These are phyloP conservation scores for Thielaviopsis ethacetica DNA, from an alignment of 2,329 filamentous ascomycete genomes.

Conservation along the genomic window DNA sequence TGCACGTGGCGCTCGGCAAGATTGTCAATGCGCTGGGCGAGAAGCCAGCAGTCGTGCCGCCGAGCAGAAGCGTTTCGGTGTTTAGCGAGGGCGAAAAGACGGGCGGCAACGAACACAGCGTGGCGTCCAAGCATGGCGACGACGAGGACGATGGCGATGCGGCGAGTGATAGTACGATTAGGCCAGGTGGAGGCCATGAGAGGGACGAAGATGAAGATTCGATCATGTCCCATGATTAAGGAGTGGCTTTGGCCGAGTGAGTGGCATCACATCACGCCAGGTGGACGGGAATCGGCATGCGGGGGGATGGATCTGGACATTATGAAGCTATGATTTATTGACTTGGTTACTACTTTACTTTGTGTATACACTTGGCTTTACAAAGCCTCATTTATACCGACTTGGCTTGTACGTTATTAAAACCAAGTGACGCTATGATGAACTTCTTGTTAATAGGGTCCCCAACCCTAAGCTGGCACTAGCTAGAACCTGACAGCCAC, in stretches of 20 bases:
- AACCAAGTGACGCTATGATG: not conserved
- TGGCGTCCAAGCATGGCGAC: constrained; percentile 1
- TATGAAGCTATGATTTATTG: constrained; percentile 4
- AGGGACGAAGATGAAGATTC: constrained; percentile 3
- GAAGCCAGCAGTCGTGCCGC: constrained; percentile 20
- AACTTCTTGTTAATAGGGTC: not conserved
- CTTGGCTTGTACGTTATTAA: not conserved
- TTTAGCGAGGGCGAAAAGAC: constrained; percentile 2
- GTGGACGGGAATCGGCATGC: too few species aligned
- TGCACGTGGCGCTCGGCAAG: constrained; percentile 50
- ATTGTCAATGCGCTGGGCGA: constrained; percentile 45
- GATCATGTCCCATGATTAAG: constrained; percentile 1
- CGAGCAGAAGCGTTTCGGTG: constrained; percentile 28
- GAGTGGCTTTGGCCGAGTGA: not conserved
- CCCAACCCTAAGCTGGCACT: not conserved
- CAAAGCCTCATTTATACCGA: not conserved
- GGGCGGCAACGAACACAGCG: constrained; percentile 1
- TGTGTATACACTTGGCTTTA: not conserved
- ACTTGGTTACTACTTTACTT: not conserved
- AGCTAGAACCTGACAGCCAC: not conserved
- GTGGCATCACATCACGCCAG: too few species aligned
- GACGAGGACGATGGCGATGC: constrained; percentile 7
- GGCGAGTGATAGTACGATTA: constrained; percentile 7
- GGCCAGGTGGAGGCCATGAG: not conserved
- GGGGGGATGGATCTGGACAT: not conserved